Evolutionary conservation across 139 green algal species (phyloP).

Genomic region (Coelastrella sp.): DNA sequence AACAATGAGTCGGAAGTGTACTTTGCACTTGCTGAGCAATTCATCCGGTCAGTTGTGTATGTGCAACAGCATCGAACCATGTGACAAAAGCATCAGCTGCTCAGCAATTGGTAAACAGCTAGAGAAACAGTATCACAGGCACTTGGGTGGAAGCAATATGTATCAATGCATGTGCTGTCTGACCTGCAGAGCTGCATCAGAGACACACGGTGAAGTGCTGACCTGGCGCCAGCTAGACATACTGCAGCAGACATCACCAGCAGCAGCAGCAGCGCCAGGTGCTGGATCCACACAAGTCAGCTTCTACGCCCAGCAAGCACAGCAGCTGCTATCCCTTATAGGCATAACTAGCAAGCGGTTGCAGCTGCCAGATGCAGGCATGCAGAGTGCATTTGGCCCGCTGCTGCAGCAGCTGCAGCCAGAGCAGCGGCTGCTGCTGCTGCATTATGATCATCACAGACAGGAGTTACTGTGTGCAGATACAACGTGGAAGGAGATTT

Average conservation of each 20-base stretch:
- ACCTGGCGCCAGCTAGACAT: constrained; percentile 23
- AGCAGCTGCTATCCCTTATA: constrained; percentile 29
- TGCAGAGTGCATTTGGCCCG: neutral
- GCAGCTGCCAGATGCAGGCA: neutral
- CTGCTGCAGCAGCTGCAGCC: constrained; percentile 32
- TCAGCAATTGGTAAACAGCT: too few species aligned
- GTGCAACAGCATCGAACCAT: too few species aligned
- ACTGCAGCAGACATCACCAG: neutral
- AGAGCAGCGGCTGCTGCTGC: constrained; percentile 39
- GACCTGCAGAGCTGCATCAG: neutral
- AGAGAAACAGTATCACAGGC: too few species aligned
- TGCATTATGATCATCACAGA: constrained; percentile 23
- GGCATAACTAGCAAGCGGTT: constrained; percentile 14
- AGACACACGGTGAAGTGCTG: constrained; percentile 21
- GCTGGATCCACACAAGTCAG: neutral
- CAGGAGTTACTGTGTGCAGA: constrained; percentile 21
- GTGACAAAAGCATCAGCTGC: too few species aligned
- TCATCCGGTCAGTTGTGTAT: too few species aligned
- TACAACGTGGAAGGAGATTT: neutral
- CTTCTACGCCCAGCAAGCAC: constrained; percentile 10
- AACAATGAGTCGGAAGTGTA: neutral
- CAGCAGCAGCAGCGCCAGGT: neutral
- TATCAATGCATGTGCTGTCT: neutral
- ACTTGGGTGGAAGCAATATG: too few species aligned
- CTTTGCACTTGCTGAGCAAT: too few species aligned